phyloP scores from a whole-genome alignment of 768 basidiomycete species.

The Galerina sulciceps region DNA sequence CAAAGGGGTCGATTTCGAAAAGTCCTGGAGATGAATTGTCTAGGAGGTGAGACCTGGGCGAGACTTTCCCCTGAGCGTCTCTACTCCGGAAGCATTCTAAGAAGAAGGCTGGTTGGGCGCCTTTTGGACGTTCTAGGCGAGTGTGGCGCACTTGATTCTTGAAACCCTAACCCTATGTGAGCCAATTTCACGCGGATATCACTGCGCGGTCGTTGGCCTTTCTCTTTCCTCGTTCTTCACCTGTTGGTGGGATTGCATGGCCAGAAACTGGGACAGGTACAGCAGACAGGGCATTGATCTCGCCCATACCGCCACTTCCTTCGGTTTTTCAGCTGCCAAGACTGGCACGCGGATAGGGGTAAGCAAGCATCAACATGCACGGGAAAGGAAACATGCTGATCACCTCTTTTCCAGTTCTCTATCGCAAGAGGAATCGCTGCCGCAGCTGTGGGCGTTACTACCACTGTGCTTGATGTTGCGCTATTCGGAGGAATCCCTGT shows the following conservation, averaged over 20 bases:
- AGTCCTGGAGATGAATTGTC: background rate
- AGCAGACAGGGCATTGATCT: slow-evolving; percentile 66
- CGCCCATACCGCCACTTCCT: slow-evolving; percentile 63
- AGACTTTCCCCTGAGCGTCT: background rate
- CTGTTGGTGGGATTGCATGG: slow-evolving; percentile 29
- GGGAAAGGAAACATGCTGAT: background rate
- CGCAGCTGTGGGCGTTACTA: slow-evolving; percentile 60
- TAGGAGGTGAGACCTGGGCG: too few relatives aligned
- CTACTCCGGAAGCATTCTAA: background rate
- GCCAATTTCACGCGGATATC: slow-evolving; percentile 9
- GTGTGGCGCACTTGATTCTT: slow-evolving; percentile 6
- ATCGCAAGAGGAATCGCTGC: slow-evolving; percentile 66
- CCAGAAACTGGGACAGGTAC: slow-evolving; percentile 53
- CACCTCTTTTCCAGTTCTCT: slow-evolving; percentile 55
- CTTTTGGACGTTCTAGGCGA: background rate
- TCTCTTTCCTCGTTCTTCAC: background rate
- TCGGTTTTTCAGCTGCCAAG: slow-evolving; percentile 73
- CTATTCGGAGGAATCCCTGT: slow-evolving; percentile 66
- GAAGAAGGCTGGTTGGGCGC: background rate
- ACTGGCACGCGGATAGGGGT: slow-evolving; percentile 72
- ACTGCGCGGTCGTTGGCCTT: background rate
- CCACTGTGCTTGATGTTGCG: slow-evolving; percentile 65
- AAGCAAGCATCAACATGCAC: slow-evolving; percentile 27
- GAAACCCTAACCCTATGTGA: slow-evolving; percentile 16
- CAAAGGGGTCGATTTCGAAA: slow-evolving; percentile 2